Evolutionary conservation across 805 yeast genomes (phyloP).

Genomic region (Blastobotrys robertii): DNA sequence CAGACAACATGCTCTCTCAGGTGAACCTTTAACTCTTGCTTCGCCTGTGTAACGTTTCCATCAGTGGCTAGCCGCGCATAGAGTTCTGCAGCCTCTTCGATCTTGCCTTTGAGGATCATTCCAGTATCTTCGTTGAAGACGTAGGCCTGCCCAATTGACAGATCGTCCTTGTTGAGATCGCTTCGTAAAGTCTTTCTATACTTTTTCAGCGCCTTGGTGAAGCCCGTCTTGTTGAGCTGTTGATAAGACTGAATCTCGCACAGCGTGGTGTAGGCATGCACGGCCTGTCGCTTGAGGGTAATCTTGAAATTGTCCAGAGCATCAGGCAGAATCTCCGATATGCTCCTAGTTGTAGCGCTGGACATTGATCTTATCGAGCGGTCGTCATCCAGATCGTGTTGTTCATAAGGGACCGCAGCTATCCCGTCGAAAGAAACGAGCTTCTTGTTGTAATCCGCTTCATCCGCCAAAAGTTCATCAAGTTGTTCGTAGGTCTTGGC

Average conservation of each 20-base stretch:
- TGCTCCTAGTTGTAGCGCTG: no score
- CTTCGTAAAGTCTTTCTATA: constrained; percentile 76
- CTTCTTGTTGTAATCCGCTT: constrained; percentile 45
- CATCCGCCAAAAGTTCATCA: constrained; percentile 50
- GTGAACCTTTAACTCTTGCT: constrained; percentile 40
- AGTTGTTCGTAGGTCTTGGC: constrained; percentile 42
- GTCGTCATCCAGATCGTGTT: constrained; percentile 1
- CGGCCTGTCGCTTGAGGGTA: constrained; percentile 56
- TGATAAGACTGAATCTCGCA: constrained; percentile 77
- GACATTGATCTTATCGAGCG: no score
- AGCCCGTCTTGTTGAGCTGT: constrained; percentile 81
- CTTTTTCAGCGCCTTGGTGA: constrained; percentile 81
- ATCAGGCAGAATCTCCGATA: background rate
- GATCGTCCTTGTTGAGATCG: constrained; percentile 36
- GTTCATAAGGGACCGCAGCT: constrained; percentile 4
- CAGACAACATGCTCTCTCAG: constrained; percentile 90
- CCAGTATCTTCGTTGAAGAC: constrained; percentile 46
- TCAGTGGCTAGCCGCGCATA: constrained; percentile 45
- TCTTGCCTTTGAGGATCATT: constrained; percentile 38
- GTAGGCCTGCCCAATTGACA: constrained; percentile 36
- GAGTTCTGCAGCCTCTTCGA: constrained; percentile 43
- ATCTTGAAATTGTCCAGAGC: constrained; percentile 35
- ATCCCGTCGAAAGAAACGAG: background rate
- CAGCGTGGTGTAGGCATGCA: constrained; percentile 58
- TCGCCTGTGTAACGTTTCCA: constrained; percentile 35